A percentile compares a stretch with the other conserved stretches of the same genome.
These are phyloP conservation scores for Musa beccarii DNA, from an alignment of 176 grass and related monocot species.

Conservation along the genomic window DNA sequence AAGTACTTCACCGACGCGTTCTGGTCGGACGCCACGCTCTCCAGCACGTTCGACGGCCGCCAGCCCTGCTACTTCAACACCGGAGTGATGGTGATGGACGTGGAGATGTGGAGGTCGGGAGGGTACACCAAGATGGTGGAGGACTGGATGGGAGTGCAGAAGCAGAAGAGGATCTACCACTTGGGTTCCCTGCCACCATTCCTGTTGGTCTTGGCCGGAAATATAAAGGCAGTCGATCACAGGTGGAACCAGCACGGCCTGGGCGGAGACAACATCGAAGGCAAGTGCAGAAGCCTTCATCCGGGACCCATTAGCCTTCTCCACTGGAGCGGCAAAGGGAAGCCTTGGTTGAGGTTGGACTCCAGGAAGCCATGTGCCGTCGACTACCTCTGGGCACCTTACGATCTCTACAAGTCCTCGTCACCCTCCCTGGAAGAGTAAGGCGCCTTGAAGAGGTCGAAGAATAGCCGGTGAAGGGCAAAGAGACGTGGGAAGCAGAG, in stretches of 20 bases:
- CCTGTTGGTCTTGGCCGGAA: not conserved
- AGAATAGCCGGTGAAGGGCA: too few relatives aligned
- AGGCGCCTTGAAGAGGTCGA: too few relatives aligned
- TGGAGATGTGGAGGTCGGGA: not conserved
- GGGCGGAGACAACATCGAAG: slow-evolving; percentile 6
- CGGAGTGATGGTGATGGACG: slow-evolving; percentile 12
- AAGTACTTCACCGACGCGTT: slow-evolving; percentile 14
- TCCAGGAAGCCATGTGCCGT: not conserved
- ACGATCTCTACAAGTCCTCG: not conserved
- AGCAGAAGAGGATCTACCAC: slow-evolving; percentile 1
- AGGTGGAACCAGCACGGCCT: slow-evolving; percentile 9
- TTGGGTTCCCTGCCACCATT: slow-evolving; percentile 6
- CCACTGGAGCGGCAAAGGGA: slow-evolving; percentile 7
- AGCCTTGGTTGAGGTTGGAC: not conserved
- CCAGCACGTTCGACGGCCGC: not conserved
- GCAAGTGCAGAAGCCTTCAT: not conserved
- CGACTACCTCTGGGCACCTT: slow-evolving; percentile 10
- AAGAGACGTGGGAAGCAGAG: too few relatives aligned
- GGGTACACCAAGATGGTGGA: not conserved
- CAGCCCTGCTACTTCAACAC: slow-evolving; percentile 11
- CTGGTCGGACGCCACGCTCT: slow-evolving; percentile 2
- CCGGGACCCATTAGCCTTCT: slow-evolving; percentile 2
- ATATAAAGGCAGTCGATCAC: not conserved
- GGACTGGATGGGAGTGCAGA: slow-evolving; percentile 9
- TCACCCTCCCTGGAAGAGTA: too few relatives aligned